Evolutionary conservation across 768 basidiomycete genomes (phyloP).

Genomic region (Cubamyces sp.): DNA sequence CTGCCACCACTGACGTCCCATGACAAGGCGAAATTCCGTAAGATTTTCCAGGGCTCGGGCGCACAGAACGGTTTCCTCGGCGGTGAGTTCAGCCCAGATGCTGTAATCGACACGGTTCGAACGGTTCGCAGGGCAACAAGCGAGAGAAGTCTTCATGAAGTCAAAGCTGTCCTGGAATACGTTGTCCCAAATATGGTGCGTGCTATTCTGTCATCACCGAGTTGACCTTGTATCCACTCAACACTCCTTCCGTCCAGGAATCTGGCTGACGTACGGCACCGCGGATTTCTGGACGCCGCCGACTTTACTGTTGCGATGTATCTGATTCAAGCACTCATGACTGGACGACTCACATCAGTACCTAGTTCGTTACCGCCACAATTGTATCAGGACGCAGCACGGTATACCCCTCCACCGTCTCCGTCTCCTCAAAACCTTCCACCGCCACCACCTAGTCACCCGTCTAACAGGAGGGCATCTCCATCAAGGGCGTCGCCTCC

Average conservation of each 20-base stretch:
- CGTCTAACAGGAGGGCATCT: background rate
- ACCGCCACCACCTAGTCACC: conserved; percentile 12
- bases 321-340: conserved; percentile 62
- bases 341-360: conserved; percentile 40
- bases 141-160: conserved; percentile 64
- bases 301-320: conserved; percentile 78
- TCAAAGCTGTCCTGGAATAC: conserved; percentile 46
- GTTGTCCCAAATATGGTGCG: conserved; percentile 25
- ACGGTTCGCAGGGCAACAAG: conserved; percentile 52
- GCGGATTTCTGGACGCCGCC: conserved; percentile 62
- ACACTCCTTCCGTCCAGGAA: conserved; percentile 45
- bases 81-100: conserved; percentile 39
- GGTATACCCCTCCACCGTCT: background rate
- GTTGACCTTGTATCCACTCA: background rate
- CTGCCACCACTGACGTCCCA: conserved; percentile 53
- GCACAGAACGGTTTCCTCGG: conserved; percentile 57
- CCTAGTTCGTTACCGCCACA: conserved; percentile 47
- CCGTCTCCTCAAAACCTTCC: background rate
- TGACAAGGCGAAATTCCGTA: conserved; percentile 58
- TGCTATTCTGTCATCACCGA: background rate
- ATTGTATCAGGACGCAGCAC: conserved; percentile 48
- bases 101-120: background rate
- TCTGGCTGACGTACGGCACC: conserved; percentile 60
- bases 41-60: conserved; percentile 53
- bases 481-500: conserved; percentile 1